Percentiles rank a stretch among this genome's conserved stretches.
Conservation (phyloP, 2,329 filamentous ascomycete genomes). For the Dactylonectria macrodidyma region DNA sequence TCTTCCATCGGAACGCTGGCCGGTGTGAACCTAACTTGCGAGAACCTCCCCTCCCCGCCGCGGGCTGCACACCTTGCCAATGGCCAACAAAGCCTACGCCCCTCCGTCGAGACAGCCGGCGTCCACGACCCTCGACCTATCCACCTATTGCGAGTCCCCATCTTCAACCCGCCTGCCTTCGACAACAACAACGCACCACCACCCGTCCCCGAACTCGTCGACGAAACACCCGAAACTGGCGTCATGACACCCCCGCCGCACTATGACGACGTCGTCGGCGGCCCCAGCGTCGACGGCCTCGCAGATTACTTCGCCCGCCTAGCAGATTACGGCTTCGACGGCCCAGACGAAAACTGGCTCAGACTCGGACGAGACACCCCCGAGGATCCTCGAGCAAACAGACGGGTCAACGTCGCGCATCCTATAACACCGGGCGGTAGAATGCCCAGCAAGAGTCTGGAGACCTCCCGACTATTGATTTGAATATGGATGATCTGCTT, state of each 20-base stretch:
- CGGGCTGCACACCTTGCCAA: slow-evolving; percentile 67
- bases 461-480: slow-evolving; percentile 57
- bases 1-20: slow-evolving; percentile 69
- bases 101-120: slow-evolving; percentile 35
- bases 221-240: slow-evolving; percentile 39
- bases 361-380: slow-evolving; percentile 58
- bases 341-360: slow-evolving; percentile 58
- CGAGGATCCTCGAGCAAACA: slow-evolving; percentile 65
- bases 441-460: slow-evolving; percentile 70
- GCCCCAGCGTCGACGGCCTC: slow-evolving; percentile 76
- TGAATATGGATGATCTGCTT: slow-evolving; percentile 41
- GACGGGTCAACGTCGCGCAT: slow-evolving; percentile 71
- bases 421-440: slow-evolving; percentile 68
- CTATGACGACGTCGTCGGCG: slow-evolving; percentile 85
- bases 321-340: slow-evolving; percentile 65
- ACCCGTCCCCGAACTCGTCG: slow-evolving; percentile 49
- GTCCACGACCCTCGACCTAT: slow-evolving; percentile 76
- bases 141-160: slow-evolving; percentile 85
- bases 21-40: slow-evolving; percentile 53
- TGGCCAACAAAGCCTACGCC: too few relatives aligned
- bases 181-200: slow-evolving; percentile 74
- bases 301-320: slow-evolving; percentile 91
- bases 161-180: slow-evolving; percentile 90
- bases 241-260: slow-evolving; percentile 87
- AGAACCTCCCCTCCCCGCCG: slow-evolving; percentile 63